phyloP scores from a whole-genome alignment of 768 basidiomycete genomes.

The Tephrocybe sp. region DNA sequence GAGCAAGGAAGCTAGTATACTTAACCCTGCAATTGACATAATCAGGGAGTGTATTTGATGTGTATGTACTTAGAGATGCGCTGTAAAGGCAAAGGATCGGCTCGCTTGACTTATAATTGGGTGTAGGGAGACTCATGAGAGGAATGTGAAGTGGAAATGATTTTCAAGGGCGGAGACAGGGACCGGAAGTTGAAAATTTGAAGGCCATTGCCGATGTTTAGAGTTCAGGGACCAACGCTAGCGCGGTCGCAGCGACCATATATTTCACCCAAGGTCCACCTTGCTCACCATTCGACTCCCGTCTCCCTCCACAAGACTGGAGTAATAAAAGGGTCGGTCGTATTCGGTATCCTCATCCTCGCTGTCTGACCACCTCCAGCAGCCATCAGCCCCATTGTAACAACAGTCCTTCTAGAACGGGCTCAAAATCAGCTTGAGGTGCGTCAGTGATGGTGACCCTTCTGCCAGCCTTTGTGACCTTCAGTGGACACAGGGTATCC shows the following conservation, averaged over 20 bases:
- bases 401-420: conserved; percentile 79
- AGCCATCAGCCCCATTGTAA: conserved; percentile 70
- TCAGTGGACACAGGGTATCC: conserved; percentile 45
- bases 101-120: too few species aligned
- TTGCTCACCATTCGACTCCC: conserved; percentile 33
- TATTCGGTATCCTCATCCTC: conserved; percentile 19
- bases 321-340: conserved; percentile 50
- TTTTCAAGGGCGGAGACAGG: conserved; percentile 30
- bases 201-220: conserved; percentile 49
- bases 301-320: conserved; percentile 35
- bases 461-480: conserved; percentile 21
- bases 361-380: conserved; percentile 19
- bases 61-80: neutral
- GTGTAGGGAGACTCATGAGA: too few species aligned
- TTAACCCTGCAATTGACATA: neutral
- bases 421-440: conserved; percentile 76
- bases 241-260: conserved; percentile 43
- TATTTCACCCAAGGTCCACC: conserved; percentile 37
- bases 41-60: neutral
- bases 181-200: conserved; percentile 53
- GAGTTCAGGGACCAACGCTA: conserved; percentile 46
- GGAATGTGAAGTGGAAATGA: neutral
- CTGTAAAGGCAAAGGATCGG: conserved; percentile 1
- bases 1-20: neutral
- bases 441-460: conserved; percentile 30